A percentile compares a stretch with the other conserved stretches of the same genome.
Evolutionary conservation across 805 yeast genomes (phyloP).

Genomic region (Hanseniaspora valbyensis): DNA sequence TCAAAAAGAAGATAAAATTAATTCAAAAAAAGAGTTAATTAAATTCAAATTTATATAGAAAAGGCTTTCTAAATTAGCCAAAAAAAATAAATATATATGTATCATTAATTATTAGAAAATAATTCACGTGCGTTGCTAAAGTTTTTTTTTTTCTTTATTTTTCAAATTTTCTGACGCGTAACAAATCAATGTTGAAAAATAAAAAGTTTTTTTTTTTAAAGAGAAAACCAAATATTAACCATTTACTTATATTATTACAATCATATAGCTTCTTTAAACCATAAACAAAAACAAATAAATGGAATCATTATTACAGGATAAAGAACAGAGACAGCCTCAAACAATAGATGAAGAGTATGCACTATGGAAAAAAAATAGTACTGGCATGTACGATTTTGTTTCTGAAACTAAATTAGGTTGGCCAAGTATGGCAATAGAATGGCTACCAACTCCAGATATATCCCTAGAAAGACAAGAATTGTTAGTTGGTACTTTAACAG

Average conservation of each 20-base stretch:
- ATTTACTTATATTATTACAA: too few species aligned
- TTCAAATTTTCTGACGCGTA: neutral
- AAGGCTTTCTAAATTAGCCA: neutral
- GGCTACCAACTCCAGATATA: conserved; percentile 44
- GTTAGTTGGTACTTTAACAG: conserved; percentile 45
- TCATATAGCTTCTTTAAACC: neutral
- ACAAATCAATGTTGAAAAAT: too few species aligned
- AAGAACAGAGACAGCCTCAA: conserved; percentile 25
- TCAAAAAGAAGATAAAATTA: conserved; percentile 42
- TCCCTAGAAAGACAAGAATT: conserved; percentile 37
- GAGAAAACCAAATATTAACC: too few species aligned
- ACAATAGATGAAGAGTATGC: conserved; percentile 49
- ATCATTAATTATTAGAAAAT: neutral
- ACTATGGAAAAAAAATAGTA: conserved; percentile 70
- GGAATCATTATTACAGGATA: conserved; percentile 16
- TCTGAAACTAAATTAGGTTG: conserved; percentile 69
- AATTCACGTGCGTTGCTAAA: too few species aligned
- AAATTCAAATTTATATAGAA: neutral
- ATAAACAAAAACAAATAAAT: neutral
- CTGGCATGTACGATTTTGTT: conserved; percentile 72
- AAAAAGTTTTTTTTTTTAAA: too few species aligned
- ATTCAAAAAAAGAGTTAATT: neutral
- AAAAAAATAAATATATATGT: too few species aligned
- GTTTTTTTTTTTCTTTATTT: neutral
- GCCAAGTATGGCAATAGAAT: conserved; percentile 73